Evolutionary conservation across 2,329 filamentous ascomycete genomes (phyloP).

Genomic region (Graphiopsis chlorocephala): DNA sequence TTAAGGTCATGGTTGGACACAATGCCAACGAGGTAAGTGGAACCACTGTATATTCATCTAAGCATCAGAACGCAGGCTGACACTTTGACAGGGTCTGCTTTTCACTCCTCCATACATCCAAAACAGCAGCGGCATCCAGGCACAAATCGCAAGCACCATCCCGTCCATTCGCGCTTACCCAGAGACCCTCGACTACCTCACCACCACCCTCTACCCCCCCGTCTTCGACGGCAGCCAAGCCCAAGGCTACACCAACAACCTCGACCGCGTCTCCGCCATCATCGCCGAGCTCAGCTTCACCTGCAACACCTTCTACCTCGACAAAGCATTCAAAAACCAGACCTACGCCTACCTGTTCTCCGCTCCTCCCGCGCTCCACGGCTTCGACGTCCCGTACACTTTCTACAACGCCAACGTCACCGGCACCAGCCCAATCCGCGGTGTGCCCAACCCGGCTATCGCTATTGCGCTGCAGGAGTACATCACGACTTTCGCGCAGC

Average conservation of each 20-base stretch:
- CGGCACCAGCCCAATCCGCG: background rate
- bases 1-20: constrained; percentile 47
- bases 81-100: constrained; percentile 34
- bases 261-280: constrained; percentile 42
- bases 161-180: constrained; percentile 32
- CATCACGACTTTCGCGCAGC: constrained; percentile 44
- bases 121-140: constrained; percentile 32
- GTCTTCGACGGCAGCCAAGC: constrained; percentile 45
- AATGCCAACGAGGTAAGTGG: constrained; percentile 40
- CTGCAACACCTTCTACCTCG: constrained; percentile 54
- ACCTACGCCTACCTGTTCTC: constrained; percentile 55
- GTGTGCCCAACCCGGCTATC: constrained; percentile 20
- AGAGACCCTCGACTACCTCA: constrained; percentile 41
- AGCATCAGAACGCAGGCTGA: background rate
- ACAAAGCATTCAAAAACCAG: constrained; percentile 44
- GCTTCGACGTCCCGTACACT: constrained; percentile 51
- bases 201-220: constrained; percentile 49
- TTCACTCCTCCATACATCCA: constrained; percentile 43
- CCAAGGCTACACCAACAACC: constrained; percentile 45
- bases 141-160: constrained; percentile 28
- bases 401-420: constrained; percentile 45
- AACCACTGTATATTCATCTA: too few relatives aligned
- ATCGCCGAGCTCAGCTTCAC: constrained; percentile 41
- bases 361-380: constrained; percentile 54
- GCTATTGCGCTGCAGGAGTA: constrained; percentile 47